These are phyloP conservation scores for Talaromyces atroroseus DNA, from an alignment of 2,329 filamentous ascomycete genomes.

Conservation along the genomic window DNA sequence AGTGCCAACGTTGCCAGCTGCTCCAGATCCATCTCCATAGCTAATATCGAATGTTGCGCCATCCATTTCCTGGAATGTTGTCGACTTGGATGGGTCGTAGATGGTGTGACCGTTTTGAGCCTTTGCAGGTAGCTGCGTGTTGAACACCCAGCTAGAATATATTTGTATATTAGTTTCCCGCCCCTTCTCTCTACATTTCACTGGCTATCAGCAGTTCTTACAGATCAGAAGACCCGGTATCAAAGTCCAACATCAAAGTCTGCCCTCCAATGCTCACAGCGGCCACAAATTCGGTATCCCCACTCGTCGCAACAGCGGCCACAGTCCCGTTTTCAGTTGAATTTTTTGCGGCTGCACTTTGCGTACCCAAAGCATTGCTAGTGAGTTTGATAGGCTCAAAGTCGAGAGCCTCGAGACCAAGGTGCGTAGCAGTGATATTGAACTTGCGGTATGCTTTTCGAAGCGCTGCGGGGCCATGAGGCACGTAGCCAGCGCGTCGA, in stretches of 20 bases:
- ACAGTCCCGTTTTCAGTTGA: constrained; percentile 15
- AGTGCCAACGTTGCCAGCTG: constrained; percentile 58
- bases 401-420: constrained; percentile 33
- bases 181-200: too few species aligned
- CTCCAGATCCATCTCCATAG: constrained; percentile 65
- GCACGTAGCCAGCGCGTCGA: constrained; percentile 50
- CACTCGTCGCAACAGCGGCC: constrained; percentile 55
- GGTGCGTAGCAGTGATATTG: constrained; percentile 46
- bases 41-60: constrained; percentile 56
- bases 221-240: constrained; percentile 70
- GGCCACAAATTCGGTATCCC: constrained; percentile 65
- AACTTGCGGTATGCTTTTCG: constrained; percentile 65
- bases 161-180: too few species aligned
- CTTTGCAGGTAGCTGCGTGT: constrained; percentile 48
- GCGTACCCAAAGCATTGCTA: constrained; percentile 17
- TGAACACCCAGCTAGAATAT: constrained; percentile 60
- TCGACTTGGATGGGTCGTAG: constrained; percentile 51
- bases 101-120: constrained; percentile 49
- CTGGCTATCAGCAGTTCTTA: constrained; percentile 25
- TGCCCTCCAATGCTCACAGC: constrained; percentile 67
- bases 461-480: constrained; percentile 58
- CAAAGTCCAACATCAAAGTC: constrained; percentile 63
- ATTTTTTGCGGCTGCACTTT: background rate
- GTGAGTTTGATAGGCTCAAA: constrained; percentile 25
- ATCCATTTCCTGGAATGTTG: constrained; percentile 44